Evolutionary conservation across 768 basidiomycete genomes (phyloP).

Genomic region (Agaricus subrufescens): DNA sequence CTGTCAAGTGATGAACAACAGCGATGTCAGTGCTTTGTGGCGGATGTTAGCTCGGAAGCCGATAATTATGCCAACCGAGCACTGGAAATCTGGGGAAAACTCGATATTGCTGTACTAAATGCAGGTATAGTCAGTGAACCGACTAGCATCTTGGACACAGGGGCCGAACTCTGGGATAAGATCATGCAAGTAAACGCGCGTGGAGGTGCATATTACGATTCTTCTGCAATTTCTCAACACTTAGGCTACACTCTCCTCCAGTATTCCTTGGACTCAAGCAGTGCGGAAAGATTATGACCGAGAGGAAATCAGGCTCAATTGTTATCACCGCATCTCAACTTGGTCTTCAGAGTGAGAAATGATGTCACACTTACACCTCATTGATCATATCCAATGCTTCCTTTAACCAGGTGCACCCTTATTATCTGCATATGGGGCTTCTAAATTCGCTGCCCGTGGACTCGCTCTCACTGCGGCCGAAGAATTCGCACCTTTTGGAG

Average conservation of each 20-base stretch:
- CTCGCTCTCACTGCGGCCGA: slow-evolving; percentile 15
- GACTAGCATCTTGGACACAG: slow-evolving; percentile 5
- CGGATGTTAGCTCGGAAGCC: slow-evolving; percentile 8
- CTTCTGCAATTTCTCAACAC: neutral
- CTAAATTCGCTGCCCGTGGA: slow-evolving; percentile 15
- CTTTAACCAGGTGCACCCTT: slow-evolving; percentile 11
- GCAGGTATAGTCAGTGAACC: slow-evolving; percentile 9
- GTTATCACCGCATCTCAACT: slow-evolving; percentile 16
- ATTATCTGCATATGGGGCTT: slow-evolving; percentile 14
- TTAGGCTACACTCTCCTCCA: neutral
- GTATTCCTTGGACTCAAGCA: slow-evolving; percentile 8
- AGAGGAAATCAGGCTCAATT: slow-evolving; percentile 13
- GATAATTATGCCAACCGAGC: neutral
- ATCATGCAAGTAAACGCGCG: slow-evolving; percentile 12
- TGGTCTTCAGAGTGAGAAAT: slow-evolving; percentile 15
- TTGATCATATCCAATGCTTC: neutral
- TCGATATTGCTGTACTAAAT: slow-evolving; percentile 13
- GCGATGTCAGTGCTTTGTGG: slow-evolving; percentile 1
- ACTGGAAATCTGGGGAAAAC: neutral
- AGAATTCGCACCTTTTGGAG: slow-evolving; percentile 12
- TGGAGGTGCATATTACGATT: neutral
- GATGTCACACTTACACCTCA: neutral
- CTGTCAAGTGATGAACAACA: neutral
- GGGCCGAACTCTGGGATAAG: slow-evolving; percentile 11
- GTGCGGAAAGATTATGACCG: slow-evolving; percentile 2